These are phyloP conservation scores for Lentinus tigrinus DNA, from an alignment of 768 basidiomycete species.

Conservation along the genomic window DNA sequence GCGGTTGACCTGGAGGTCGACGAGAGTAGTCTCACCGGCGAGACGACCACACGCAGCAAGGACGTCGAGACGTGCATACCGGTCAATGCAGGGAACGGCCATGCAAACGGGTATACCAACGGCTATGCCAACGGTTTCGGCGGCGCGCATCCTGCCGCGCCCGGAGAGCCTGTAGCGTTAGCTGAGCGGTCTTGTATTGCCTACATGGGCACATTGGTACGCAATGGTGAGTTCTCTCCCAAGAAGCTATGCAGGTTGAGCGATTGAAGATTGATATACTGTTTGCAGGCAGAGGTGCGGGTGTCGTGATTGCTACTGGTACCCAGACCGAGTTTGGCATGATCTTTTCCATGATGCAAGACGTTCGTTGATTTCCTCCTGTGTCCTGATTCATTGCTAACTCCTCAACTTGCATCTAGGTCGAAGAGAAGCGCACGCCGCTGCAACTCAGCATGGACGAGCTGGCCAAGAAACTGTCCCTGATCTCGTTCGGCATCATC, in stretches of 20 bases:
- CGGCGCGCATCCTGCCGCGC: constrained; percentile 22
- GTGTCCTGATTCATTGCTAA: not conserved
- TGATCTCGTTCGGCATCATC: constrained; percentile 91
- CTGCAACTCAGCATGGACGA: constrained; percentile 96
- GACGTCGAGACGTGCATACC: constrained; percentile 51
- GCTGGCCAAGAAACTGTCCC: constrained; percentile 86
- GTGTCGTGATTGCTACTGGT: constrained; percentile 85
- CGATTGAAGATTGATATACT: no score
- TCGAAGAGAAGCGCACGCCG: constrained; percentile 90
- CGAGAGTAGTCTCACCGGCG: constrained; percentile 93
- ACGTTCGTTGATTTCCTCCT: constrained; percentile 43
- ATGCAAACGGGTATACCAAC: constrained; percentile 16
- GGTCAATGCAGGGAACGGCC: constrained; percentile 27
- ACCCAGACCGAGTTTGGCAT: constrained; percentile 91
- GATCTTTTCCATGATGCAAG: constrained; percentile 98
- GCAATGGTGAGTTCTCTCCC: constrained; percentile 59
- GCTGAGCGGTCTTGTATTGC: constrained; percentile 87
- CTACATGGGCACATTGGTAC: constrained; percentile 94
- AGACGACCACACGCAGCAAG: constrained; percentile 82
- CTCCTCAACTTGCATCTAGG: constrained; percentile 27
- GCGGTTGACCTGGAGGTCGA: constrained; percentile 90
- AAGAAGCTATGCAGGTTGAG: no score
- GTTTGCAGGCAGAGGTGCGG: constrained; percentile 67
- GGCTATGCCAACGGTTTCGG: constrained; percentile 7
- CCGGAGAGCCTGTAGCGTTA: constrained; percentile 49